Base-by-base conservation (phyloP, 345 rosid genomes). In the Citrus cavaleriei region DNA sequence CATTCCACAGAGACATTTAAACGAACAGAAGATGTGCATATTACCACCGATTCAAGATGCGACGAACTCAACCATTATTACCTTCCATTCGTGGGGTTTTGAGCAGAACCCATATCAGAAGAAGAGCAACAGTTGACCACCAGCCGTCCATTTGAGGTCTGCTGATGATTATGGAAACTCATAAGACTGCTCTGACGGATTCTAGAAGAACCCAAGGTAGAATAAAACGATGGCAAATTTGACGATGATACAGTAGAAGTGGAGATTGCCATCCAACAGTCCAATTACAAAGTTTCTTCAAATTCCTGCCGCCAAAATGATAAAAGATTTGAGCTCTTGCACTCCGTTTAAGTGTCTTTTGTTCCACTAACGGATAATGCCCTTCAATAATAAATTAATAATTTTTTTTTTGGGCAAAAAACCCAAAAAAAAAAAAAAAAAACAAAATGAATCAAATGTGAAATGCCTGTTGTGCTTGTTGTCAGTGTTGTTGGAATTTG, bases 1-100 rank as follows among this genome's bases (percentile, higher is more conserved):
- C 46, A 76, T 40, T 73, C 71, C 86, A 80, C 59, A 83, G 49
- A 82, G 70, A 76, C 86, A 84, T 81, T 86, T 81, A 78, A 34
- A 84, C 97, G 83, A 88, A 82, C 89, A 88, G 38, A 59, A 28
- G 25, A 72, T 76, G 70, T 9, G 65, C 80, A 55, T 30, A 69
- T 72, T 6, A 18, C 35, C 66, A 27, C 74, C 74, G 37, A 13
- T 3, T 6, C 10, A 57, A 30, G 59, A 22, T 24, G 12, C 16
- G 5, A 7, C 35, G 6, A 46, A 40, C 30, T 22, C 27, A 2
- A 1, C 35, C 38, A 18, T 0, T 16, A 30, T 71, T 59, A 91
- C 98, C 93, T 93, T 5, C 81, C 30, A 59, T 84, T 90, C 74
- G 83, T 13, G 65, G 88, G 78, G 25, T 90, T 88, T 32, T 95